Percentiles rank a stretch among this genome's conserved stretches.
Evolutionary conservation across 1,284 basidiomycete species (phyloP).

Genomic region (Rhodotorula sp.): DNA sequence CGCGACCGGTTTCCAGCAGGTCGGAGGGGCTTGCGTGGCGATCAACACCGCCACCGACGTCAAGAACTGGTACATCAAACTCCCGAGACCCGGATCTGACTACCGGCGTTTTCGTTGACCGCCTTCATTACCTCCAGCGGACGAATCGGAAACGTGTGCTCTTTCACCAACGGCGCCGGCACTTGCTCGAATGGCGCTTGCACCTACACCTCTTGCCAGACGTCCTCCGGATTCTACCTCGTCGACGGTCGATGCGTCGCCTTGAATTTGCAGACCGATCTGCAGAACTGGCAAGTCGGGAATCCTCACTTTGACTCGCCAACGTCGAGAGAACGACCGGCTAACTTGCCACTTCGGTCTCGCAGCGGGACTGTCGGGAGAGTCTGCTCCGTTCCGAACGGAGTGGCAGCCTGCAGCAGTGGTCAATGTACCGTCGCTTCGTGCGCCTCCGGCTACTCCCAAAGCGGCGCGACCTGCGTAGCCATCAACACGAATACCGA

Average conservation of each 20-base stretch:
- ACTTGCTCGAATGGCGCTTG: constrained; percentile 25
- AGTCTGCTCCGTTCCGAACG: constrained; percentile 17
- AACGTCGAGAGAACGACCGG: too few relatives aligned
- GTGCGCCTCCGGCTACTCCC: constrained; percentile 27
- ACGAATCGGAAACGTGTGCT: constrained; percentile 24
- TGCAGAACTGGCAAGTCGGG: constrained; percentile 23
- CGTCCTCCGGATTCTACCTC: constrained; percentile 23
- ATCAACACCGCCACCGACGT: constrained; percentile 11
- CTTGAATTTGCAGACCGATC: constrained; percentile 22
- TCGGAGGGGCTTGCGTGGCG: constrained; percentile 6
- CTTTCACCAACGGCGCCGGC: constrained; percentile 19
- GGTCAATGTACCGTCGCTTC: constrained; percentile 21
- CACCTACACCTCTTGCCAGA: constrained; percentile 17
- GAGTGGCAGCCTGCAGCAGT: constrained; percentile 7
- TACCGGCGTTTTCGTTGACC: neutral
- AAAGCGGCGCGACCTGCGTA: constrained; percentile 6
- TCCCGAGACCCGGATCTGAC: too few relatives aligned
- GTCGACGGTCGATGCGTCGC: constrained; percentile 4
- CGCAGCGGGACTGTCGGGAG: constrained; percentile 17
- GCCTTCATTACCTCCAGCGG: constrained; percentile 17
- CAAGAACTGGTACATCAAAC: neutral
- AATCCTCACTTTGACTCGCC: too few relatives aligned
- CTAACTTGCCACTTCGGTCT: too few relatives aligned
- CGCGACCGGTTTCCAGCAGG: constrained; percentile 16
- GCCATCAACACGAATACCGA: constrained; percentile 16